These are phyloP conservation scores for Hypoxylon rubiginosum DNA, from an alignment of 2,329 filamentous ascomycete species.

Conservation along the genomic window DNA sequence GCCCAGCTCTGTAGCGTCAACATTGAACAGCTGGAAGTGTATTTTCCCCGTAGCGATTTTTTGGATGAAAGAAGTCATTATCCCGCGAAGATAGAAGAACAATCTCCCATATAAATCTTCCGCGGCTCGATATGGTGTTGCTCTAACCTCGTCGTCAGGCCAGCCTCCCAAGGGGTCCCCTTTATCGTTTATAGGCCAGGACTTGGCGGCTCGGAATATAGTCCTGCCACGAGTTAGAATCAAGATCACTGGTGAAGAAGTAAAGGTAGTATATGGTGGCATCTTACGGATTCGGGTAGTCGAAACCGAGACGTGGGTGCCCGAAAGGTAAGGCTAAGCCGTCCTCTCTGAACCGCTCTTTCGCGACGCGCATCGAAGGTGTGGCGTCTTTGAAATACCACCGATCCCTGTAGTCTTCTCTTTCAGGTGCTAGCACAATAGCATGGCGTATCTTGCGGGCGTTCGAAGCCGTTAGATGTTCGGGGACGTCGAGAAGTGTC, in stretches of 20 bases:
- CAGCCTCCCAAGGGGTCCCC: conserved; percentile 20
- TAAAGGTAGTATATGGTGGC: too few relatives aligned
- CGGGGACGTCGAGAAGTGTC: conserved; percentile 3
- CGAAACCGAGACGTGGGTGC: conserved; percentile 24
- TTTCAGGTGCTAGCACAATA: conserved; percentile 9
- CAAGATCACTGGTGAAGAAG: neutral
- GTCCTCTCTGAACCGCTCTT: conserved; percentile 35
- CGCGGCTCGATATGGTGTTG: neutral
- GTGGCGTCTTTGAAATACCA: conserved; percentile 24
- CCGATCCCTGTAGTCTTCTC: conserved; percentile 24
- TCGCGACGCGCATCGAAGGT: conserved; percentile 31
- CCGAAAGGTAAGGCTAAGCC: conserved; percentile 46
- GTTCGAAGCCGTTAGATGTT: conserved; percentile 5
- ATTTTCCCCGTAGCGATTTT: conserved; percentile 4
- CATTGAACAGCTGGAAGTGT: conserved; percentile 16
- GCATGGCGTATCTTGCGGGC: conserved; percentile 41
- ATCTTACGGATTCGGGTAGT: conserved; percentile 29
- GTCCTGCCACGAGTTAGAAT: conserved; percentile 15
- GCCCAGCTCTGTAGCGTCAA: conserved; percentile 2
- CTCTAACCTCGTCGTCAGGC: conserved; percentile 9
- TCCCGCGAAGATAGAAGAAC: conserved; percentile 18
- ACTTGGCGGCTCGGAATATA: conserved; percentile 9
- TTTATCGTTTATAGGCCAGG: conserved; percentile 20
- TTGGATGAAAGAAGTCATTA: conserved; percentile 15
- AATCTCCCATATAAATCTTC: conserved; percentile 25